Conservation (phyloP, 1,139 yeast species). For the Pichia sp. region DNA sequence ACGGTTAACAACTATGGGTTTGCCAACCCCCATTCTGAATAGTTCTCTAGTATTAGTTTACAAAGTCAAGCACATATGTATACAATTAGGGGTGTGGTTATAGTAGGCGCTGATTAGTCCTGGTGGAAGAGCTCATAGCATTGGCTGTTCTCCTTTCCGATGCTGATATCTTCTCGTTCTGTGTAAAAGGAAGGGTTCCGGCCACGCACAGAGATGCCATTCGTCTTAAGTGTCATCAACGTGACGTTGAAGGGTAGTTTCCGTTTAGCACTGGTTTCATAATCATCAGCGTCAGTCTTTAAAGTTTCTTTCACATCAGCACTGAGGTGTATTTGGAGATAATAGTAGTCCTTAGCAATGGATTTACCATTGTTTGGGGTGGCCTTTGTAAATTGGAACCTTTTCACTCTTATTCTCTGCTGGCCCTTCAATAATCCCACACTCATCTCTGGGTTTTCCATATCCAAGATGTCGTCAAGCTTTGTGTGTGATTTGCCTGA, state of each 20-base stretch:
- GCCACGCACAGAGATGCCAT: constrained; percentile 59
- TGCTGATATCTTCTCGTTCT: constrained; percentile 44
- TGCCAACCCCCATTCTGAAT: too few relatives aligned
- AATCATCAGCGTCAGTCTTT: too few relatives aligned
- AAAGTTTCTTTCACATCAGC: constrained; percentile 30
- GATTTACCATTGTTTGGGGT: constrained; percentile 60
- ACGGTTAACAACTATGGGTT: too few relatives aligned
- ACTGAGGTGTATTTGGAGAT: constrained; percentile 32
- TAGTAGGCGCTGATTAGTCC: too few relatives aligned
- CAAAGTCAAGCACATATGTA: too few relatives aligned
- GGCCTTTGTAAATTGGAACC: constrained; percentile 48
- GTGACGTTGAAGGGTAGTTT: constrained; percentile 1
- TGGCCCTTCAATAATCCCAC: constrained; percentile 5
- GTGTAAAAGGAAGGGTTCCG: constrained; percentile 59
- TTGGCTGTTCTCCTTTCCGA: constrained; percentile 11
- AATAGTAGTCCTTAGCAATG: constrained; percentile 47
- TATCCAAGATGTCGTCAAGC: background rate
- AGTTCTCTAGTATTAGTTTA: too few relatives aligned
- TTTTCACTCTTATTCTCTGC: constrained; percentile 10
- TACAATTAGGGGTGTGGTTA: too few relatives aligned
- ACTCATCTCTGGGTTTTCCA: constrained; percentile 1
- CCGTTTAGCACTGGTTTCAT: constrained; percentile 4
- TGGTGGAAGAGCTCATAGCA: constrained; percentile 5
- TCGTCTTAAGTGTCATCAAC: constrained; percentile 23
- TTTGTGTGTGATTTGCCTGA: background rate